These are phyloP conservation scores for Pythium dissotocum DNA, from an alignment of 352 stramenopile species.

Conservation along the genomic window DNA sequence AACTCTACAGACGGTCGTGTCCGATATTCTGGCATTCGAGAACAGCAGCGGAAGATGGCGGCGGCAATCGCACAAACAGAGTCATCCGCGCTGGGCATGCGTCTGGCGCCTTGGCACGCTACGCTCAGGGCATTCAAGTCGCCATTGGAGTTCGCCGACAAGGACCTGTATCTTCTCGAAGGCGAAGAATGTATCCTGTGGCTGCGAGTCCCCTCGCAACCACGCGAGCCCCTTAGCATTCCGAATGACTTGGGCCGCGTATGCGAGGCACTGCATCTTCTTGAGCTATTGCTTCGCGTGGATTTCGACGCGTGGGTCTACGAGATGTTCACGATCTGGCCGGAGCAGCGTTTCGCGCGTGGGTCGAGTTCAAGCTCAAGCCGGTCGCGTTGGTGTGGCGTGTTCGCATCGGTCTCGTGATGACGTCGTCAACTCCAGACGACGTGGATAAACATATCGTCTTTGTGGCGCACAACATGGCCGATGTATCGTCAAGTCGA, in stretches of 20 bases:
- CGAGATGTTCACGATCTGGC: constrained; percentile 5
- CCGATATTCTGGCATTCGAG: too few relatives aligned
- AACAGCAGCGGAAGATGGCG: too few relatives aligned
- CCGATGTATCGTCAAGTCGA: background rate
- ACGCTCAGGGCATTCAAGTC: too few relatives aligned
- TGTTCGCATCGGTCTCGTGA: background rate
- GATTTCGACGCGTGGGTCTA: constrained; percentile 18
- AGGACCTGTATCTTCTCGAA: background rate
- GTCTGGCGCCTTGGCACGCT: too few relatives aligned
- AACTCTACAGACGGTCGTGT: too few relatives aligned
- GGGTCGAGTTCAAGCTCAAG: constrained; percentile 2
- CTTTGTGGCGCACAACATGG: background rate
- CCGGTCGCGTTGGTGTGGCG: background rate
- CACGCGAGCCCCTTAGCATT: background rate
- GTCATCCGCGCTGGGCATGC: too few relatives aligned
- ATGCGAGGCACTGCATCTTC: background rate
- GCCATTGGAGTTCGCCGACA: too few relatives aligned
- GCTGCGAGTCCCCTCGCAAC: background rate
- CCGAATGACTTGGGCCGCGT: background rate
- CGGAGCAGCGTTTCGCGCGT: background rate
- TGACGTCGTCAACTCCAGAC: background rate
- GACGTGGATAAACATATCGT: background rate
- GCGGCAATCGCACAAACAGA: too few relatives aligned
- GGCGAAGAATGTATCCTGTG: background rate
- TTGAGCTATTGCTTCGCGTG: constrained; percentile 2